A percentile compares a stretch with the other conserved stretches of the same genome.
Evolutionary conservation across 805 yeast genomes (phyloP).

Genomic region (Kuraishia piskuri): DNA sequence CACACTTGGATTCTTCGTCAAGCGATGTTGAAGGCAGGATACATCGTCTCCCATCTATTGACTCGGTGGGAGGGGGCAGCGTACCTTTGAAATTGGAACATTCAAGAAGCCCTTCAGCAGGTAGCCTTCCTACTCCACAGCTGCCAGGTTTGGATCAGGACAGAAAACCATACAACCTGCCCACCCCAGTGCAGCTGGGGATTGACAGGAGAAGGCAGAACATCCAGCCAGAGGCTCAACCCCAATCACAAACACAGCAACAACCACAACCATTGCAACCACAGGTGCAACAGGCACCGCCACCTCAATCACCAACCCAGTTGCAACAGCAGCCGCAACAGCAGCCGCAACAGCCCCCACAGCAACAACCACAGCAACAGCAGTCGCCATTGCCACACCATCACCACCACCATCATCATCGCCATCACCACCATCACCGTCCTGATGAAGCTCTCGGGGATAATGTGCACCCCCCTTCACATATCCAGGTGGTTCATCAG

Average conservation of each 20-base stretch:
- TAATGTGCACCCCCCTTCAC: not conserved
- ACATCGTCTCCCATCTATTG: not conserved
- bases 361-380: conserved; percentile 7
- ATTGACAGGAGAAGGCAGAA: conserved; percentile 13
- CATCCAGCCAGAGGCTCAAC: conserved; percentile 1
- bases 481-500: conserved; percentile 15
- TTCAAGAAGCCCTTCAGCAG: not conserved
- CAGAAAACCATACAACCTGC: conserved; percentile 4
- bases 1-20: not conserved
- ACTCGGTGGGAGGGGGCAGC: not conserved
- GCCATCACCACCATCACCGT: conserved; percentile 20
- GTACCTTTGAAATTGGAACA: not conserved
- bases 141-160: conserved; percentile 1
- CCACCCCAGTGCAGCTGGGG: conserved; percentile 12
- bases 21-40: not conserved
- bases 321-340: conserved; percentile 7
- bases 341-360: conserved; percentile 3
- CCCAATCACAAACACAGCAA: not conserved
- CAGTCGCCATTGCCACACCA: conserved; percentile 3
- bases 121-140: not conserved
- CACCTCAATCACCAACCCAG: too few species aligned
- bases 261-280: conserved; percentile 9
- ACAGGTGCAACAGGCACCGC: too few species aligned
- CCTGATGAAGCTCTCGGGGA: conserved; percentile 13
- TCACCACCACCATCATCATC: conserved; percentile 10